Percentiles rank a stretch among this genome's conserved stretches.
These are phyloP conservation scores for Sporothrix brunneoviolacea DNA, from an alignment of 2,329 filamentous ascomycete genomes.

Conservation along the genomic window DNA sequence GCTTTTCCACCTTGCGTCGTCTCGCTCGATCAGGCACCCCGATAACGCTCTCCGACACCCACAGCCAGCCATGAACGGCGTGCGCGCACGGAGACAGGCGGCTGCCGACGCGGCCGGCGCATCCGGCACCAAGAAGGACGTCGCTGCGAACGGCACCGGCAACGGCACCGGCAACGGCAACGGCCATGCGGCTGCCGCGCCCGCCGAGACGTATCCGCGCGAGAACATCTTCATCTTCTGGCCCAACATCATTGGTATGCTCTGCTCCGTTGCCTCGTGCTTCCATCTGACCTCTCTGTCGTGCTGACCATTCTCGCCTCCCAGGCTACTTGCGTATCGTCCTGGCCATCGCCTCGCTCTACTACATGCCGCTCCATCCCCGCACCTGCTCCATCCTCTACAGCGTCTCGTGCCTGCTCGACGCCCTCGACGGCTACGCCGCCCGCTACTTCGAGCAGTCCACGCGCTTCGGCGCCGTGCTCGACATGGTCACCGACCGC, in stretches of 20 bases:
- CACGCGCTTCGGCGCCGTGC: conserved; percentile 89
- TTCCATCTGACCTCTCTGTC: too few species aligned
- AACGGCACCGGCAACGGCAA: conserved; percentile 41
- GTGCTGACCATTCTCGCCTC: background rate
- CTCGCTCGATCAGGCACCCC: too few species aligned
- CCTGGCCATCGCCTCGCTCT: conserved; percentile 81
- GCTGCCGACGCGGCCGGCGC: too few species aligned
- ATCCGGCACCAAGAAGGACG: conserved; percentile 17
- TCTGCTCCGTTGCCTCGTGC: background rate
- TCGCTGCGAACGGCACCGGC: conserved; percentile 16
- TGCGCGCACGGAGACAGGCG: conserved; percentile 24
- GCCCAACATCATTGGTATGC: conserved; percentile 70
- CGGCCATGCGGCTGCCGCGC: conserved; percentile 21
- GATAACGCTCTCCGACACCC: too few species aligned
- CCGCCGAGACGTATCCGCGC: conserved; percentile 24
- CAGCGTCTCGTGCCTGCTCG: conserved; percentile 87
- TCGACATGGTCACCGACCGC: conserved; percentile 98
- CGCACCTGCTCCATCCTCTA: conserved; percentile 89
- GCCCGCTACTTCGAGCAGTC: conserved; percentile 84
- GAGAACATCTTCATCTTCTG: conserved; percentile 81
- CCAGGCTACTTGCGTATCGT: conserved; percentile 71
- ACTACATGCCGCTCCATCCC: conserved; percentile 99
- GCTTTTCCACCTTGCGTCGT: background rate
- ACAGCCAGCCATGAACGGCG: conserved; percentile 21
- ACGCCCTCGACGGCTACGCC: conserved; percentile 91